Evolutionary conservation across 768 basidiomycete genomes (phyloP).

Genomic region (Leucosporidium yakuticum): DNA sequence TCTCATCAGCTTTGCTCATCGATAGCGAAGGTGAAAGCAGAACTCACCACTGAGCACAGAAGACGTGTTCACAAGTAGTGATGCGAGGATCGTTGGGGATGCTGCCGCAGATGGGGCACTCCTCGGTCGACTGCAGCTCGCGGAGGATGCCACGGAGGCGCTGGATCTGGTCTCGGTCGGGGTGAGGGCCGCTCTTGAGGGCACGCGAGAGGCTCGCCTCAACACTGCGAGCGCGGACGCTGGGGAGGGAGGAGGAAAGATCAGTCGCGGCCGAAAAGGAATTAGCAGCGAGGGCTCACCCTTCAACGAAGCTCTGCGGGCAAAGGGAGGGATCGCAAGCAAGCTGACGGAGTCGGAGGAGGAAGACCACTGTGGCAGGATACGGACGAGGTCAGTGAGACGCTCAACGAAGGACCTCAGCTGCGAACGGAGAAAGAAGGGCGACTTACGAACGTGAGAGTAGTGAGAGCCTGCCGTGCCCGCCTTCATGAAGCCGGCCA

Average conservation of each 20-base stretch:
- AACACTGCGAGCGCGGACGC: conserved; percentile 21
- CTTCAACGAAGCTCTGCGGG: conserved; percentile 62
- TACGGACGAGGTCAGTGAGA: conserved; percentile 53
- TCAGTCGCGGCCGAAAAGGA: neutral
- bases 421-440: neutral
- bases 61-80: conserved; percentile 35
- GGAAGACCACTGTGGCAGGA: conserved; percentile 57
- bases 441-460: conserved; percentile 15
- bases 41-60: conserved; percentile 32
- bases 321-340: conserved; percentile 71
- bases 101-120: conserved; percentile 31
- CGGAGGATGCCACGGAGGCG: conserved; percentile 10
- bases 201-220: conserved; percentile 10
- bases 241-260: neutral
- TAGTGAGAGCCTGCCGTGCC: conserved; percentile 34
- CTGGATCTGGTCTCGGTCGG: conserved; percentile 8
- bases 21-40: neutral
- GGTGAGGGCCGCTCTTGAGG: conserved; percentile 5
- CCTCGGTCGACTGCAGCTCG: conserved; percentile 14
- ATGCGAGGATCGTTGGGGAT: conserved; percentile 31
- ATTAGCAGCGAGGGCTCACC: neutral
- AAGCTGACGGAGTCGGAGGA: conserved; percentile 79
- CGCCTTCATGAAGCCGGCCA: conserved; percentile 9
- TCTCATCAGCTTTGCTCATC: no score
- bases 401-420: conserved; percentile 40